These are phyloP conservation scores for Nakaseomyces nivariensis DNA, from an alignment of 1,139 yeast species.

Conservation along the genomic window DNA sequence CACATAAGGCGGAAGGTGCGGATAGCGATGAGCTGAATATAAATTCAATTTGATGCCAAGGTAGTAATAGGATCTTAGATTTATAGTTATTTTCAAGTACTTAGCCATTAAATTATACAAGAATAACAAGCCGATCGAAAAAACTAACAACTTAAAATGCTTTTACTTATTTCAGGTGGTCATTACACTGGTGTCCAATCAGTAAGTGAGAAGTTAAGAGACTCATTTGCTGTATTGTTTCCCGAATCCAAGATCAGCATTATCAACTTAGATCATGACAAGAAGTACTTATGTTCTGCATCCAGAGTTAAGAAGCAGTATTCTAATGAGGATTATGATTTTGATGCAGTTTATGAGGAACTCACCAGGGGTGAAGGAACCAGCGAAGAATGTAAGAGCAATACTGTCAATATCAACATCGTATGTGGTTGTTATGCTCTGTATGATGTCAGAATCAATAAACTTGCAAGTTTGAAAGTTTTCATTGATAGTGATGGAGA, in stretches of 20 bases:
- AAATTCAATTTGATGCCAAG: no score
- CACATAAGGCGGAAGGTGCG: no score
- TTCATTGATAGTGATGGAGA: constrained; percentile 86
- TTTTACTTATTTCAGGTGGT: constrained; percentile 63
- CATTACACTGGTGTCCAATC: constrained; percentile 51
- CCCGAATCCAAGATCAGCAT: constrained; percentile 30
- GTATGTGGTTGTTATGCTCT: constrained; percentile 78
- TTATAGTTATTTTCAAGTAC: no score
- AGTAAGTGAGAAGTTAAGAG: constrained; percentile 17
- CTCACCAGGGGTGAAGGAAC: constrained; percentile 8
- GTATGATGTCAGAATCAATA: constrained; percentile 50
- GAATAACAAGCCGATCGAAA: no score
- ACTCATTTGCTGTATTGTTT: constrained; percentile 18
- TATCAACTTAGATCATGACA: constrained; percentile 35
- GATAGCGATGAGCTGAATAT: no score
- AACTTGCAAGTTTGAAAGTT: constrained; percentile 53
- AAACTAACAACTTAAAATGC: neutral
- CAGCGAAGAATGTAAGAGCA: neutral
- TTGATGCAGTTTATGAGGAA: constrained; percentile 26
- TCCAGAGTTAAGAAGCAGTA: constrained; percentile 9
- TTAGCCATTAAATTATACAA: no score
- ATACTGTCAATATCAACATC: constrained; percentile 35
- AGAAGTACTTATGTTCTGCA: neutral
- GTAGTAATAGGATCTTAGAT: no score
- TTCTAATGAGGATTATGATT: constrained; percentile 31